Evolutionary conservation across 495 filamentous ascomycete species (phyloP).

Genomic region (Penicillium odoratum): DNA sequence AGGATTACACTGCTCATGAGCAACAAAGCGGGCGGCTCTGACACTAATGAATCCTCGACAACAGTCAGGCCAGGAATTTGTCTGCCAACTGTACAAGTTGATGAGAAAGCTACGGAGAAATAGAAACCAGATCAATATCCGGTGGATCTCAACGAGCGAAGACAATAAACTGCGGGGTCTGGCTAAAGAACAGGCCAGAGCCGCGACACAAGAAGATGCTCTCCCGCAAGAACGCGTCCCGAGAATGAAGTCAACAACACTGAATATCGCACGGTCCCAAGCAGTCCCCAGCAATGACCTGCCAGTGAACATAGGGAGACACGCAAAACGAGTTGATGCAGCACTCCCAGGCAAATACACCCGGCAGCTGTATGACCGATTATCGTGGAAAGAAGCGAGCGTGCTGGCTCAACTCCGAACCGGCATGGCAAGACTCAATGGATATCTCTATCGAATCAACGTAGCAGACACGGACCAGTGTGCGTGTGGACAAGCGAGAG

Average conservation of each 20-base stretch:
- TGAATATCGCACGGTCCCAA: slow-evolving; percentile 6
- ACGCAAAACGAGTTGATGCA: slow-evolving; percentile 24
- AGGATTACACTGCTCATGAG: too few relatives aligned
- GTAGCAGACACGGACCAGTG: slow-evolving; percentile 23
- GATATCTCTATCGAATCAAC: slow-evolving; percentile 33
- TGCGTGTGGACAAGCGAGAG: slow-evolving; percentile 27
- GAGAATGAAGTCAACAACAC: slow-evolving; percentile 2
- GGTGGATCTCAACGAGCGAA: too few relatives aligned
- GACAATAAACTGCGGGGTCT: too few relatives aligned
- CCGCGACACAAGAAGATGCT: slow-evolving; percentile 5
- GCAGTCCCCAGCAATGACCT: slow-evolving; percentile 13
- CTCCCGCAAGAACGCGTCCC: slow-evolving; percentile 10
- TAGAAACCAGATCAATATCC: too few relatives aligned
- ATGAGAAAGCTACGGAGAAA: too few relatives aligned
- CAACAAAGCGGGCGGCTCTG: too few relatives aligned
- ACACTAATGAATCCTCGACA: too few relatives aligned
- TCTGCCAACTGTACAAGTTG: too few relatives aligned
- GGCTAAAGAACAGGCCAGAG: too few relatives aligned
- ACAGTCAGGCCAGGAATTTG: too few relatives aligned
- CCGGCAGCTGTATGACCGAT: slow-evolving; percentile 10
- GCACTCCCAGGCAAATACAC: slow-evolving; percentile 27
- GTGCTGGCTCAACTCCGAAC: slow-evolving; percentile 36
- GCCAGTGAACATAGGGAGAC: slow-evolving; percentile 8
- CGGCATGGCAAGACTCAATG: slow-evolving; percentile 35
- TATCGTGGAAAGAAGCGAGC: slow-evolving; percentile 31